Evolutionary conservation across 208 protist species (phyloP).

Genomic region (Trypanosomatidae sp.): DNA sequence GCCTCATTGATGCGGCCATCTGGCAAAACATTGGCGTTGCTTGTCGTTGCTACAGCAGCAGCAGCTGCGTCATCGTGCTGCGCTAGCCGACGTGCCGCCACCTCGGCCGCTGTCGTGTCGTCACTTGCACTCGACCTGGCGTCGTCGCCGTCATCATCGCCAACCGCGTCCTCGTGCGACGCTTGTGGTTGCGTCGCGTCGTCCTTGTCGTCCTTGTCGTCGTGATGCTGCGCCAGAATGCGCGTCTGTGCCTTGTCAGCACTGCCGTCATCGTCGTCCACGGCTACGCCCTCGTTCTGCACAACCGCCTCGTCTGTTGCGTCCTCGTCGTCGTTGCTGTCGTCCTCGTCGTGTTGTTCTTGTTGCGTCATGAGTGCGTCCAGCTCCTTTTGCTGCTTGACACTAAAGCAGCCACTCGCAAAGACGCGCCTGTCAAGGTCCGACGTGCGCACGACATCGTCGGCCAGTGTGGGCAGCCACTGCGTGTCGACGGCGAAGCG

Average conservation of each 20-base stretch:
- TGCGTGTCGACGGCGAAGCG: conserved; percentile 76
- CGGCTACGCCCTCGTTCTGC: conserved; percentile 6
- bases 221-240: too few species aligned
- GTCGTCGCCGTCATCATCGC: neutral
- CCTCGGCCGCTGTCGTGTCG: conserved; percentile 2
- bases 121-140: conserved; percentile 5
- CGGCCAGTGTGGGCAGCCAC: conserved; percentile 52
- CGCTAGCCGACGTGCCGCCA: conserved; percentile 1
- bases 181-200: too few species aligned
- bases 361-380: conserved; percentile 44
- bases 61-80: too few species aligned
- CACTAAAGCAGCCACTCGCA: conserved; percentile 69
- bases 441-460: conserved; percentile 57
- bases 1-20: conserved; percentile 54
- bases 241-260: conserved; percentile 3
- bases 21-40: conserved; percentile 50
- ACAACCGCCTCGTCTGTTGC: conserved; percentile 1
- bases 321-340: conserved; percentile 19
- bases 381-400: conserved; percentile 53
- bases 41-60: too few species aligned
- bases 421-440: conserved; percentile 68
- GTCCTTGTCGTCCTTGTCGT: too few species aligned
- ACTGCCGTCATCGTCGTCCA: conserved; percentile 9
- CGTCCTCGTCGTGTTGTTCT: conserved; percentile 2
- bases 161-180: conserved; percentile 1